phyloP scores from a whole-genome alignment of 192 early-diverging fungal genomes.

The Mortierella claussenii region DNA sequence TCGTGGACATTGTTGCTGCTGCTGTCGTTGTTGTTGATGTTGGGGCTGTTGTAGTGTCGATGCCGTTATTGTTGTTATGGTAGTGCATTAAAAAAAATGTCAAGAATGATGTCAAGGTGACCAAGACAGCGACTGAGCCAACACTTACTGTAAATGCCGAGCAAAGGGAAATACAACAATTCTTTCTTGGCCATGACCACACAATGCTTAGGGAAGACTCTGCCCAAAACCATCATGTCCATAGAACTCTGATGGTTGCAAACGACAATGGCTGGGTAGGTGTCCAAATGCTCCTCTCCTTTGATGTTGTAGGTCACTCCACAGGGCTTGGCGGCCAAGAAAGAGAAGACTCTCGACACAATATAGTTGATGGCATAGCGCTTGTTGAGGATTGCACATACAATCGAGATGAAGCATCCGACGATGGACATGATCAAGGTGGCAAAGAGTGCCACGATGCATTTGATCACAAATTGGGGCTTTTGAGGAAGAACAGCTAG shows the following conservation, averaged over 20 bases:
- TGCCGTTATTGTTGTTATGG: too few relatives aligned
- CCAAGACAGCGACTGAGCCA: too few relatives aligned
- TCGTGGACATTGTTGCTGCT: too few relatives aligned
- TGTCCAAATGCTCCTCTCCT: constrained; percentile 68
- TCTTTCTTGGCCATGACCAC: constrained; percentile 78
- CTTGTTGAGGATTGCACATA: constrained; percentile 65
- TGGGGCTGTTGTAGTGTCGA: too few relatives aligned
- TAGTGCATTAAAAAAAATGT: too few relatives aligned
- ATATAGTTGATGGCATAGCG: constrained; percentile 70
- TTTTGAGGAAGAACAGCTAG: constrained; percentile 34
- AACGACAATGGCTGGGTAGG: constrained; percentile 75
- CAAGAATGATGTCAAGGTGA: too few relatives aligned
- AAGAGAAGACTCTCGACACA: constrained; percentile 65
- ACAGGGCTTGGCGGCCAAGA: constrained; percentile 60
- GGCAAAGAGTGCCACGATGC: constrained; percentile 29
- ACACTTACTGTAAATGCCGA: constrained; percentile 82
- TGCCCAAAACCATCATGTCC: constrained; percentile 76
- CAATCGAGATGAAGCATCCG: constrained; percentile 64
- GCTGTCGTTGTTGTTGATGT: too few relatives aligned
- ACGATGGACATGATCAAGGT: constrained; percentile 55
- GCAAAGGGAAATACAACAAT: constrained; percentile 74
- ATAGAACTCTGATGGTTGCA: constrained; percentile 89
- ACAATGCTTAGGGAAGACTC: constrained; percentile 71
- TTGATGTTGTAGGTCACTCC: constrained; percentile 71
- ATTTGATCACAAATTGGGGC: constrained; percentile 31